These are phyloP conservation scores for Fusarium burgessii DNA, from an alignment of 2,329 filamentous ascomycete genomes.

Conservation along the genomic window DNA sequence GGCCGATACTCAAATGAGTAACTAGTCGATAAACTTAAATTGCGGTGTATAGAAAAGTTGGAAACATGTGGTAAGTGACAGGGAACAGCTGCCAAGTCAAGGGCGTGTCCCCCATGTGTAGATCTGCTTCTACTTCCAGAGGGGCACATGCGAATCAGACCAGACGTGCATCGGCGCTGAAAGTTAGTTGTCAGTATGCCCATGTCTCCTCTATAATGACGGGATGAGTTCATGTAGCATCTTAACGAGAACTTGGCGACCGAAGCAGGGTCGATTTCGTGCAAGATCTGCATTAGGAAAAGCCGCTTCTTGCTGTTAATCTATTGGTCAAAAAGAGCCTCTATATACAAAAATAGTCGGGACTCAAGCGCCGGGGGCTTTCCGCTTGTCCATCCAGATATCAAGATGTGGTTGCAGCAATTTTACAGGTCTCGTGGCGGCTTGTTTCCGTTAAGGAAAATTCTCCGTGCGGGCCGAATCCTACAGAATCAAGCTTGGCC, in stretches of 20 bases:
- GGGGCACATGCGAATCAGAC: slow-evolving; percentile 32
- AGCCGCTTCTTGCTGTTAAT: slow-evolving; percentile 27
- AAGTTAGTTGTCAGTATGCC: slow-evolving; percentile 25
- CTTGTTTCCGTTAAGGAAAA: slow-evolving; percentile 16
- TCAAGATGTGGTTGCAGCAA: slow-evolving; percentile 26
- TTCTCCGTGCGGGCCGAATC: slow-evolving; percentile 36
- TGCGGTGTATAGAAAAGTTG: slow-evolving; percentile 27
- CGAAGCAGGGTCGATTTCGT: slow-evolving; percentile 1
- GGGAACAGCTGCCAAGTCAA: slow-evolving; percentile 9
- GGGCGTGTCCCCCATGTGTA: slow-evolving; percentile 20
- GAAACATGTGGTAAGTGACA: slow-evolving; percentile 5
- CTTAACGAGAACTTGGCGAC: slow-evolving; percentile 29
- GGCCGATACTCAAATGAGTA: not conserved
- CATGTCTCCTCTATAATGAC: slow-evolving; percentile 13
- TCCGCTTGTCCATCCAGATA: slow-evolving; percentile 9
- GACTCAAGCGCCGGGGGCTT: slow-evolving; percentile 30
- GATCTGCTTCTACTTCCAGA: slow-evolving; percentile 34
- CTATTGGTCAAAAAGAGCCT: slow-evolving; percentile 20
- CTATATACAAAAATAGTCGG: slow-evolving; percentile 36
- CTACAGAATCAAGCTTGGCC: slow-evolving; percentile 6
- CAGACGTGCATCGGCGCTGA: slow-evolving; percentile 29
- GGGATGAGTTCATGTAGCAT: slow-evolving; percentile 26
- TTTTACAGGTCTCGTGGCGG: slow-evolving; percentile 10
- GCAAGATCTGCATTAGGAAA: slow-evolving; percentile 18
- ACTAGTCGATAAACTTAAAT: slow-evolving; percentile 1